Evolutionary conservation across 495 filamentous ascomycete genomes (phyloP).

Genomic region (Niebla homalea): DNA sequence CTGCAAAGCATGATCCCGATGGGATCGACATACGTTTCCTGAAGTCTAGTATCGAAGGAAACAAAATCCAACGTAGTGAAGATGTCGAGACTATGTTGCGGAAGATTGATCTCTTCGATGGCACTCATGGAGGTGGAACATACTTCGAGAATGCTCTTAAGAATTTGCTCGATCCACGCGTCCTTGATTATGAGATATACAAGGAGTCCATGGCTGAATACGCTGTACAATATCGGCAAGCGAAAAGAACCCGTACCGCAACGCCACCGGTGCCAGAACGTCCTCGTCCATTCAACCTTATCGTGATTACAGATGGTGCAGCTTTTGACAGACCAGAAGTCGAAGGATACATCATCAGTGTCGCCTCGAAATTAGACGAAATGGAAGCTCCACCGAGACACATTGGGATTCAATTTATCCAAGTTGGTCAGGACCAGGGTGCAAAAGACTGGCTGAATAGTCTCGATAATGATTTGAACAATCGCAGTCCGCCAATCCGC

Average conservation of each 20-base stretch:
- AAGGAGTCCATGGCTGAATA: neutral
- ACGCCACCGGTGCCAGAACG: neutral
- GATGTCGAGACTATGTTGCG: neutral
- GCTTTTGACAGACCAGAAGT: constrained; percentile 1
- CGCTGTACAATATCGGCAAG: neutral
- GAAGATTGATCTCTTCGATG: neutral
- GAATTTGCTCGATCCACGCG: neutral
- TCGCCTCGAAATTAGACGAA: neutral
- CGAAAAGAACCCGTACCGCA: neutral
- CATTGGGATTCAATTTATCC: neutral
- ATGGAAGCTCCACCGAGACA: neutral
- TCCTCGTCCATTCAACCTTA: neutral
- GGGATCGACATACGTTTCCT: constrained; percentile 2
- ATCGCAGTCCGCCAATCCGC: neutral
- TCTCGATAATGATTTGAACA: neutral
- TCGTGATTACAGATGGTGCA: constrained; percentile 3
- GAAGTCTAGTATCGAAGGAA: neutral
- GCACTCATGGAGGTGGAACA: neutral
- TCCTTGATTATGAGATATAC: neutral
- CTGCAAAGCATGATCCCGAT: constrained; percentile 1
- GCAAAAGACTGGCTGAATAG: neutral
- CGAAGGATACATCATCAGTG: neutral
- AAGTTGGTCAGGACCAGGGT: constrained; percentile 1
- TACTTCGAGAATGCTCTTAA: neutral
- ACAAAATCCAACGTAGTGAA: neutral